Evolutionary conservation across 2,329 filamentous ascomycete genomes (phyloP).

Genomic region (Leptographium radiaticola): DNA sequence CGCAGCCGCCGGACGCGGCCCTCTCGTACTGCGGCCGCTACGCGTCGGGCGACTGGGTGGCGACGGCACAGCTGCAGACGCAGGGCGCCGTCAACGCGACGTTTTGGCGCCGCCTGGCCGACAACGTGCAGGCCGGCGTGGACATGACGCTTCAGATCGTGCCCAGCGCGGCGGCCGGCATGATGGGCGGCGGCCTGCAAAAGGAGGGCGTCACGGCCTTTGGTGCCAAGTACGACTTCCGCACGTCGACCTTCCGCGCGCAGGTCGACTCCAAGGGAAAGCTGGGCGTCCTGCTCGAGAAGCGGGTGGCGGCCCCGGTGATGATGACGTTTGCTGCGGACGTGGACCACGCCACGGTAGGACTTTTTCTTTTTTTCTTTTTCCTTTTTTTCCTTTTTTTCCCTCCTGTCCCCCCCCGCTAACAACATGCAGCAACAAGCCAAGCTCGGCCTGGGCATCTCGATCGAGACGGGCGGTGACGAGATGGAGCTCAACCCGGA

Average conservation of each 20-base stretch:
- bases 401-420: slow-evolving; percentile 10
- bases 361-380: slow-evolving; percentile 23
- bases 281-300: slow-evolving; percentile 84
- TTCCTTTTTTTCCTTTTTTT: background rate
- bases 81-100: slow-evolving; percentile 81
- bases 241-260: slow-evolving; percentile 85
- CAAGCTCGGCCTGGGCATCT: slow-evolving; percentile 89
- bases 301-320: slow-evolving; percentile 85
- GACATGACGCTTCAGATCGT: slow-evolving; percentile 84
- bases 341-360: slow-evolving; percentile 88
- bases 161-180: slow-evolving; percentile 36
- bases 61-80: slow-evolving; percentile 76
- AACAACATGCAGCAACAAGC: slow-evolving; percentile 61
- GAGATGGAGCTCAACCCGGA: slow-evolving; percentile 81
- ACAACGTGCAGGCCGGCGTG: slow-evolving; percentile 92
- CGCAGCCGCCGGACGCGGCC: slow-evolving; percentile 78
- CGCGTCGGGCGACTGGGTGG: slow-evolving; percentile 86
- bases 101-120: slow-evolving; percentile 86
- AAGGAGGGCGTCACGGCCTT: slow-evolving; percentile 86
- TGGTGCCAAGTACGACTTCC: slow-evolving; percentile 97
- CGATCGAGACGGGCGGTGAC: slow-evolving; percentile 73
- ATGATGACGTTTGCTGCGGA: slow-evolving; percentile 92
- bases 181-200: slow-evolving; percentile 64
- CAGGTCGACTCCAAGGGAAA: slow-evolving; percentile 94
- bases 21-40: slow-evolving; percentile 87